Evolutionary conservation across 2,329 filamentous ascomycete species (phyloP), one percentile per base, ranked within the genome.

Genomic region (Fusarium neocosmosporiellum): DNA sequence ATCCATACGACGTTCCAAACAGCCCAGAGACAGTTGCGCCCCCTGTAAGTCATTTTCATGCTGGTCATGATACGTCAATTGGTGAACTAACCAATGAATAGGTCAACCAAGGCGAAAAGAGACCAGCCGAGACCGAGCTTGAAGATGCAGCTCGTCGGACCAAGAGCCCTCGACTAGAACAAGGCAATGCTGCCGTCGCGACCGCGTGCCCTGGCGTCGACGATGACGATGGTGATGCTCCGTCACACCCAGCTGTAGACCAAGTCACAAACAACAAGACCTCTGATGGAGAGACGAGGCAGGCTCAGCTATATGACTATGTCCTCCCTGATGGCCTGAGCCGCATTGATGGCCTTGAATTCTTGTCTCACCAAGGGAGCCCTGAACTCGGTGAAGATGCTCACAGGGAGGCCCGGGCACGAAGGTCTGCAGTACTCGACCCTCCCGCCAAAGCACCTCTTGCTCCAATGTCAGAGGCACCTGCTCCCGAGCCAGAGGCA

Each of bases 91-190:
- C 43, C 7, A 6, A 16, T 5, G 7, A 8, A 7, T n/a, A 64
- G 65, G 16, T 9, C 4, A 53, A 31, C 2, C 24, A 31, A 50
- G 24, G 37, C 2, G 31, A 27, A 24, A 69, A 69, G 36, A 54
- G 67, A 11, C 53, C 53, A 16, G 67, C 67, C 13, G 65, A 59
- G 43, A 27, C 36, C 24, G 65, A 64, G n/a, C 54, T 6, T n/a
- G 59, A 64, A 10, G 36, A 36, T 6, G 8, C 22, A n/a, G 46
- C 8, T 9, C 59, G 41, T 18, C 41, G 37, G 39, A 34, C 59
- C 33, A 69, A 69, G 34, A 64, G 43, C 27, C 18, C 59, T 31
- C 59, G 67, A 16, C 33, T 57, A 27, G 24, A 33, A n/a, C 46
- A 29, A 18, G 8, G 43, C 20, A 4, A 31, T 7, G 11, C 6